These are phyloP conservation scores for Verticillium dahliae DNA, from an alignment of 2,329 filamentous ascomycete genomes.

Conservation along the genomic window DNA sequence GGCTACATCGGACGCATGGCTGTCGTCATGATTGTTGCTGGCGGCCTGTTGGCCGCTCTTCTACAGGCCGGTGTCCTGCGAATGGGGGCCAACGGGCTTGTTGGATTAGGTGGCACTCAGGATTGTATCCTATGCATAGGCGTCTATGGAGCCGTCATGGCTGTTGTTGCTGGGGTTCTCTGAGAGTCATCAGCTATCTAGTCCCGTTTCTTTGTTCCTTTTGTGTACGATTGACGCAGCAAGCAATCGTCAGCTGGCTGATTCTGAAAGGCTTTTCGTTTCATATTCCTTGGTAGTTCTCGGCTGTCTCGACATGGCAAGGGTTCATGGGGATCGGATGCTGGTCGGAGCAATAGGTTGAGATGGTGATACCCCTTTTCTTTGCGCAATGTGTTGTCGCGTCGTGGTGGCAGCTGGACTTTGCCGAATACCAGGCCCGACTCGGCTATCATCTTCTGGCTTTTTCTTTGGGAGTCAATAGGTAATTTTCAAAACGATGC, in stretches of 20 bases:
- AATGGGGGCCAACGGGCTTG: constrained; percentile 12
- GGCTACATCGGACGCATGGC: constrained; percentile 51
- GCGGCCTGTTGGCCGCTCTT: constrained; percentile 29
- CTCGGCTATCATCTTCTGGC: not conserved
- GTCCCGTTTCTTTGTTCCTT: too few relatives aligned
- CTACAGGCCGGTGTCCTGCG: constrained; percentile 21
- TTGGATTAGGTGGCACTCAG: constrained; percentile 6
- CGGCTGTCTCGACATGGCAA: too few relatives aligned
- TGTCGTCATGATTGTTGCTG: constrained; percentile 46
- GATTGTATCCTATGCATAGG: constrained; percentile 20
- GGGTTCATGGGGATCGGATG: not conserved
- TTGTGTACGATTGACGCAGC: too few relatives aligned
- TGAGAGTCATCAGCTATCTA: constrained; percentile 1
- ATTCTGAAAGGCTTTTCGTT: too few relatives aligned
- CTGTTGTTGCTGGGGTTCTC: constrained; percentile 21
- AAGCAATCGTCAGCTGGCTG: too few relatives aligned
- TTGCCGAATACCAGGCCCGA: not conserved
- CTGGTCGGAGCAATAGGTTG: not conserved
- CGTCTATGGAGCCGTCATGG: constrained; percentile 29
- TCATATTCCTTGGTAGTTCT: too few relatives aligned
- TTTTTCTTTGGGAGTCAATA: too few relatives aligned
- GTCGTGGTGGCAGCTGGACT: too few relatives aligned
- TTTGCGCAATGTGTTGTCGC: not conserved
- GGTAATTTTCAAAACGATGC: too few relatives aligned
- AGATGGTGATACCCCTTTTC: not conserved